Base-by-base conservation (phyloP, 352 stramenopile genomes). In the Thraustochytrium sp. region DNA sequence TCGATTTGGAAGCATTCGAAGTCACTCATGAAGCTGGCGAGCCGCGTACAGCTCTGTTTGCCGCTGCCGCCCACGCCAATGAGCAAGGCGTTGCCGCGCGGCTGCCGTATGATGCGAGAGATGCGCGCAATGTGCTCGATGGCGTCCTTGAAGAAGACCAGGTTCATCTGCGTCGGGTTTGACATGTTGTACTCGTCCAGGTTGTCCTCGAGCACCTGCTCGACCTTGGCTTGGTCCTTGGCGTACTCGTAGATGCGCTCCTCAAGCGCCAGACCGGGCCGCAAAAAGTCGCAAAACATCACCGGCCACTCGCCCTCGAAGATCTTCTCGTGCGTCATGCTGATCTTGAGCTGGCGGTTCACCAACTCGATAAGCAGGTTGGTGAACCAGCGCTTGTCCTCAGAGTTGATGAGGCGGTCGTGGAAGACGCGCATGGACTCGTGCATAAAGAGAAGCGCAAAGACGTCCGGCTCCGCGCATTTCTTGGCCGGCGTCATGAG, bases 121-220 rank as follows among this genome's bases (percentile, higher is more conserved):
- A 98, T 90, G 1, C 94, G 88, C 2, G 91, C 87, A 11, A 97
- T 88, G 73, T 98, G 95, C 0, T 87, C 90, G 36, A 98, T 90
- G 1, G 95, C 95, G 63, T 98, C 95, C 0, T 89, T 86, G 87
- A 98, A 98, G 85, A 98, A 98, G 0, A 98, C 95, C 26, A 98
- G 86, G 55, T 98, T 95, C 94, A 98, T 98, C 85, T 95, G 93
- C 84, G 93, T 97, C 3, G 94, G 89, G 74, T 95, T 96, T 16
- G 84, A 90, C 55, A 96, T 90, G 85, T 98, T 98, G 89, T 98
- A 98, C 64, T 96, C 94, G 53, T 98, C 94, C 3, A 98, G 86
- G 40, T 91, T 92, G 82, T 97, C 93, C 68, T 97, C 90, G 86
- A 98, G 90, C 53, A 96, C 86, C 82, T 92, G 90, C 2, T 91